These are phyloP conservation scores for Zygotorulaspora sp. DNA, from an alignment of 805 yeast genomes.

Conservation along the genomic window DNA sequence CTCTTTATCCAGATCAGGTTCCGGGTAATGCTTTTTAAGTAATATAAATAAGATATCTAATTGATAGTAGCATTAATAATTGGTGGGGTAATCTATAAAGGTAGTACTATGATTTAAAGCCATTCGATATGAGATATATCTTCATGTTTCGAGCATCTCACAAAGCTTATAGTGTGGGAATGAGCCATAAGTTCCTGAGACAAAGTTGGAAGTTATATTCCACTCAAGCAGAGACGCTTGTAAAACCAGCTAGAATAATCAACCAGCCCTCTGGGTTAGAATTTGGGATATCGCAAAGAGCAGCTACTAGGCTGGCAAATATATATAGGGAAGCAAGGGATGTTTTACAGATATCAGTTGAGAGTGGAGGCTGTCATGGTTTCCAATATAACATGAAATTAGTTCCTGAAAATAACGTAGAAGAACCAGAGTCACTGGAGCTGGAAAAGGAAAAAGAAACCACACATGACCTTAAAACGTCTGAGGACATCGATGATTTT, in stretches of 20 bases:
- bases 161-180: no score
- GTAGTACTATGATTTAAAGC: no score
- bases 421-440: slow-evolving; percentile 16
- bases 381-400: slow-evolving; percentile 81
- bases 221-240: slow-evolving; percentile 9
- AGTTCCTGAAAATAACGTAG: slow-evolving; percentile 39
- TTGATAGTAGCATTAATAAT: no score
- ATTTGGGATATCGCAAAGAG: slow-evolving; percentile 28
- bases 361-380: slow-evolving; percentile 98
- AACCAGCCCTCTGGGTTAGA: slow-evolving; percentile 20
- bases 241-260: slow-evolving; percentile 23
- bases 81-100: no score
- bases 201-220: neutral
- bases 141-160: no score
- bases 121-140: no score
- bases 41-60: no score
- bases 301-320: slow-evolving; percentile 25
- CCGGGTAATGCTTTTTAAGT: no score
- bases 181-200: no score
- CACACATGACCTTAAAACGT: slow-evolving; percentile 3
- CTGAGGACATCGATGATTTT: slow-evolving; percentile 22
- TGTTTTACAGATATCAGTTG: slow-evolving; percentile 71
- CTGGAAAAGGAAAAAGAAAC: neutral
- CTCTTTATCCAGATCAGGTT: no score
- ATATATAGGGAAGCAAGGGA: slow-evolving; percentile 27